Base-by-base conservation (phyloP, 331 rosid genomes). In the Prunus yedoensis region DNA sequence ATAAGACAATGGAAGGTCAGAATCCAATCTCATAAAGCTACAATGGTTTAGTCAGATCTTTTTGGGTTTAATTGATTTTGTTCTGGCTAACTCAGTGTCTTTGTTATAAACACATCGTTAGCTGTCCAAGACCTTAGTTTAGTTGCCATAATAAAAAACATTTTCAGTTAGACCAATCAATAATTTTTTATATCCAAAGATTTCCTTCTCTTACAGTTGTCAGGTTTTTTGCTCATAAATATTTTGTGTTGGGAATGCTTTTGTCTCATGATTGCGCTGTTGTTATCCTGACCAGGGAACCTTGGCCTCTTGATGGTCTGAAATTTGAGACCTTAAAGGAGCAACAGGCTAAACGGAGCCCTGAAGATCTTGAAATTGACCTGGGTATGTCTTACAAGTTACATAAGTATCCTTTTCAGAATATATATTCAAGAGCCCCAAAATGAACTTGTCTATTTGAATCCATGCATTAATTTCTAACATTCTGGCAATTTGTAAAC, bases 221-320 rank as follows among this genome's bases (percentile, higher is more conserved):
- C 9, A 17, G 11, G 17, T 12, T 32, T 73, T 45, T 57, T 60
- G 11, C 60, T 73, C 59, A 43, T 15, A 41, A 17, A 23, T 27
- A 5, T 41, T 12, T 23, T 10, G 7, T 43, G 16, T 61, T 6
- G 5, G 9, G 28, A 61, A 17, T 32, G 18, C n/a, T 72, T 1
- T 8, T 72, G 41, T 56, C 53, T 73, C 28, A 47, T 43, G 18
- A 54, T 21, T 59, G 13, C 28, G 28, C 20, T 25, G 18, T 52
- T 70, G 60, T n/a, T 20, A 61, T 12, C 70, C 54, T 77, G 58
- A 77, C 41, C 83, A 92, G 99, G 79, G 97, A 80, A 75, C 74
- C 90, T 57, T 95, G 97, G 99, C 99, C 97, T 52, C 97, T 92
- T 51, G 96, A 92, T 16, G 99, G 90, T 57, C 67, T 90, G 78